A percentile compares a stretch with the other conserved stretches of the same genome.
Evolutionary conservation across 768 basidiomycete genomes (phyloP).

Genomic region (Russula sp.): DNA sequence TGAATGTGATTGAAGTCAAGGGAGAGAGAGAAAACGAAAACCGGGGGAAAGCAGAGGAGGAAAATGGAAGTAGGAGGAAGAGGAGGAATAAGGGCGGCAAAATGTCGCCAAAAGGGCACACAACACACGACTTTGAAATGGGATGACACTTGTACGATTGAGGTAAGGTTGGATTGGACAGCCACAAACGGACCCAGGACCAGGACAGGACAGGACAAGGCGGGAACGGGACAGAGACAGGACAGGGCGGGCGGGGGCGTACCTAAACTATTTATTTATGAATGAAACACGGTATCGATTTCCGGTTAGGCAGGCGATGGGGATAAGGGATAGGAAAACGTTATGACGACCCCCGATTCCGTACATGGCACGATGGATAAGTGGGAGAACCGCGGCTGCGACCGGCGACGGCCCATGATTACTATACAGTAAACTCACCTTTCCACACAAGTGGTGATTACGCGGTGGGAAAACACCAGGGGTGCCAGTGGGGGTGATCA

Average conservation of each 20-base stretch:
- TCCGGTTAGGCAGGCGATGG: too few relatives aligned
- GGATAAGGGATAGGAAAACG: too few relatives aligned
- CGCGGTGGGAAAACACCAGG: too few relatives aligned
- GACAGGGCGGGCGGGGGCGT: too few relatives aligned
- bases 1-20: too few relatives aligned
- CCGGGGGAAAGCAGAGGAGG: neutral
- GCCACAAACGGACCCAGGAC: neutral
- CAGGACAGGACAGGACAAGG: neutral
- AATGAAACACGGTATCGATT: constrained; percentile 1
- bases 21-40: too few relatives aligned
- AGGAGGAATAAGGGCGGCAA: neutral
- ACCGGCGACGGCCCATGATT: neutral
- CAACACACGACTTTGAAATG: neutral
- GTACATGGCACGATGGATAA: neutral
- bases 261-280: constrained; percentile 5
- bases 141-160: neutral
- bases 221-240: too few relatives aligned
- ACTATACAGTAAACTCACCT: too few relatives aligned
- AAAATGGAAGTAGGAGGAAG: too few relatives aligned
- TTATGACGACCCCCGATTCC: neutral
- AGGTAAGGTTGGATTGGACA: neutral
- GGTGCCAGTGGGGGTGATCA: too few relatives aligned
- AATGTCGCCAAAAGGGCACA: neutral
- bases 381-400: too few relatives aligned
- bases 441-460: too few relatives aligned